Percentiles rank a stretch among this genome's conserved stretches.
Evolutionary conservation across 192 early-diverging fungal species (phyloP).

Genomic region (Coemansia sp.): DNA sequence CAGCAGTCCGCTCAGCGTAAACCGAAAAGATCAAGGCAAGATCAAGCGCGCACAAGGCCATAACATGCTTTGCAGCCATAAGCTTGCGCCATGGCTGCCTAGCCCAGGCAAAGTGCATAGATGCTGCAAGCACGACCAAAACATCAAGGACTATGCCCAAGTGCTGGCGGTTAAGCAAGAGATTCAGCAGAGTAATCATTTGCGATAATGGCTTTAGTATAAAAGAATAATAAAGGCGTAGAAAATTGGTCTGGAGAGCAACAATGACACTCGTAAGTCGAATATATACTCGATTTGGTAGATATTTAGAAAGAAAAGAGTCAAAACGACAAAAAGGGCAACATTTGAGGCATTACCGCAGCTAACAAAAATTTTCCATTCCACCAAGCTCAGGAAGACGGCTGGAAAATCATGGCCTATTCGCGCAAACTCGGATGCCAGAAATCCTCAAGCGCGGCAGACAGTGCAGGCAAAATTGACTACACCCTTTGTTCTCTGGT

Average conservation of each 20-base stretch:
- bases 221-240: background rate
- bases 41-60: background rate
- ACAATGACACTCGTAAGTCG: background rate
- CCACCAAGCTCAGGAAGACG: too few relatives aligned
- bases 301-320: too few relatives aligned
- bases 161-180: background rate
- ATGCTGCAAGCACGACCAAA: background rate
- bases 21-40: background rate
- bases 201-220: background rate
- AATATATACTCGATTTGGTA: background rate
- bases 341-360: too few relatives aligned
- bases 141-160: background rate
- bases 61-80: background rate
- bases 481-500: too few relatives aligned
- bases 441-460: too few relatives aligned
- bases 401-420: too few relatives aligned
- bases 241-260: background rate
- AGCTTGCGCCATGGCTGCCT: background rate
- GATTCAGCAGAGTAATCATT: background rate
- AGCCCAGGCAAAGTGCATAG: background rate
- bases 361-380: too few relatives aligned
- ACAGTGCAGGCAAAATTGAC: too few relatives aligned
- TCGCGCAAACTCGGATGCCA: too few relatives aligned
- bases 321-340: too few relatives aligned
- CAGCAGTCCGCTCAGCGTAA: background rate